Base-by-base conservation (phyloP, 2,329 filamentous ascomycete species). In the Sphaerulina musiva region DNA sequence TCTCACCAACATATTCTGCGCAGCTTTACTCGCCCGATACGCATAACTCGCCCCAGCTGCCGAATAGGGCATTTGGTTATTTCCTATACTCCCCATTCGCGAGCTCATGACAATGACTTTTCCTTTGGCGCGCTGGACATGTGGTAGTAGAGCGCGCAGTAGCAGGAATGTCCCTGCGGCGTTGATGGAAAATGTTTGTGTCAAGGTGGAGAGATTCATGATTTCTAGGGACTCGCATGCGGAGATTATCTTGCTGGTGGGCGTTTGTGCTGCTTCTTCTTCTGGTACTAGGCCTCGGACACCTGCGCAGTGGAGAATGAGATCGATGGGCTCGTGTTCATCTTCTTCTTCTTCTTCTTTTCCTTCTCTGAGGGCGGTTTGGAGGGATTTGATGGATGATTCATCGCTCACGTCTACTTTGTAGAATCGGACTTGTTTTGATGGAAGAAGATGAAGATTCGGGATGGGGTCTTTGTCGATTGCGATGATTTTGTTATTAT, bases 11-110 rank as follows among this genome's bases (percentile, higher is more conserved):
- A 73, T 71, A 56, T 77, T 77, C 36, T 76, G 60, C 23, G 72
- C 75, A 3, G 74, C 74, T 59, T 78, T 77, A 41, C 69, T 72
- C 4, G 74, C 73, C 7, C 75, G 65, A 59, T 77, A 78, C 9
- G 75, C 75, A 57, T 76, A 77, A 2, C 68, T 73, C 2, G 70
- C 69, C 0, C 74, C 75, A 1, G 64, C 63, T 0, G 56, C 60
- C 12, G 55, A 55, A n/a, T 62, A 65, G 2, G 56, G 55, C 10
- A 20, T 26, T 23, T 59, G 36, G 54, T 77, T 77, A 26, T 69
- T 66, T 0, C 64, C 56, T 7, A 77, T 54, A 10, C 70, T 73
- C 3, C 74, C 73, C 75, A 77, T 76, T 1, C 75, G 66, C 1
- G 71, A 73, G 1, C 71, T 71, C 64, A 78, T 69, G 12, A 77